phyloP scores from a whole-genome alignment of 2,329 filamentous ascomycete species.

The Sphaerostilbella broomeana region DNA sequence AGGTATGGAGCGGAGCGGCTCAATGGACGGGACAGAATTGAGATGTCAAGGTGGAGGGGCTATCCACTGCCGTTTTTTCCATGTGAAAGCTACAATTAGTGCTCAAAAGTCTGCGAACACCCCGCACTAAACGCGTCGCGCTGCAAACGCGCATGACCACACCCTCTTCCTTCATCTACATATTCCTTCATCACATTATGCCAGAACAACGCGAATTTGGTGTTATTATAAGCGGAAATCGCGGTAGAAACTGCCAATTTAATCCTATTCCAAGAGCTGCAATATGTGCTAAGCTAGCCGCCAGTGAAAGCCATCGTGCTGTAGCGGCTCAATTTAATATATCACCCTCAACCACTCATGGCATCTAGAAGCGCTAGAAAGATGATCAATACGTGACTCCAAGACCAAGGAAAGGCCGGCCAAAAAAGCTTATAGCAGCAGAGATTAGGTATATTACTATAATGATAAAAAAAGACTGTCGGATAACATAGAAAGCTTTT shows the following conservation, averaged over 20 bases:
- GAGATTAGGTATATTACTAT: not conserved
- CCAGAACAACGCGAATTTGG: not conserved
- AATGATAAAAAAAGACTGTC: not conserved
- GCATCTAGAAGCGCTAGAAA: not conserved
- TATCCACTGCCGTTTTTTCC: no score
- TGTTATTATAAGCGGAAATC: not conserved
- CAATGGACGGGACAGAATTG: no score
- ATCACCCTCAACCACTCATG: not conserved
- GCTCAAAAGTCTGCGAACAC: slow-evolving; percentile 1
- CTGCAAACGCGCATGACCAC: not conserved
- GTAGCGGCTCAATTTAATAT: not conserved
- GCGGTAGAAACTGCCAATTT: not conserved
- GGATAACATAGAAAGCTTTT: not conserved
- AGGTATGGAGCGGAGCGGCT: no score
- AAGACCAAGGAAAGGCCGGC: slow-evolving; percentile 1
- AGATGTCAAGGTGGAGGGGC: no score
- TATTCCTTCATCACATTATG: not conserved
- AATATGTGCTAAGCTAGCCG: not conserved
- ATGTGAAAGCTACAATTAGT: not conserved
- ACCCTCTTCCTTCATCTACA: not conserved
- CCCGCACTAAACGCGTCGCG: not conserved
- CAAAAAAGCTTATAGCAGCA: not conserved
- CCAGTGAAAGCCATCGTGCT: not conserved
- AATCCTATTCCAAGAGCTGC: not conserved
- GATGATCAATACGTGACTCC: not conserved